Base-by-base conservation (phyloP, 768 basidiomycete genomes). In the Termitomyces sp. region DNA sequence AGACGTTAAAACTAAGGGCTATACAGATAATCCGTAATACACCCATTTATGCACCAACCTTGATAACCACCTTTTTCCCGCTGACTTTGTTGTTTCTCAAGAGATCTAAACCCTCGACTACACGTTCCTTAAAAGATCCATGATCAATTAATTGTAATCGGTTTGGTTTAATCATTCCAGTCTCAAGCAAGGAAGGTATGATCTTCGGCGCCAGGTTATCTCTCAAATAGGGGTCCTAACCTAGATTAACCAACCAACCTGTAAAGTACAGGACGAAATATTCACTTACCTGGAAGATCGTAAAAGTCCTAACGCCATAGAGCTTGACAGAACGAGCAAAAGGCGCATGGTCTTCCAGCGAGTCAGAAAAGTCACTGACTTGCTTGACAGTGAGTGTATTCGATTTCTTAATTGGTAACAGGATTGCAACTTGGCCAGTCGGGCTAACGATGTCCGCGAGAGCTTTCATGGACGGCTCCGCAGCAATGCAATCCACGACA, bases 61-160 rank as follows among this genome's bases (percentile, higher is more conserved):
- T 75, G 0, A 81, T 70, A 2, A 81, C 64, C 1, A 79, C 70
- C 55, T 81, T 83, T 66, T 80, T 77, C 23, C 79, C 79, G 39
- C 76, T 79, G 43, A 80, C 64, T 64, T 76, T 72, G 58, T 79
- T 79, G 34, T 75, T 70, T 48, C 78, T 72, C 42, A 82, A 56
- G 39, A 82, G 59, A 48, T 78, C 73, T 41, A 81, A 61, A 0
- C 76, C 81, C n/a, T 56, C 61, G 16, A 64, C 68, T 1, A 76
- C 73, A 25, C 80, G 69, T 30, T 78, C 73, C 52, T 72, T 69
- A 50, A 81, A 66, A 12, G 68, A 61, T 2, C 78, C 79, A 49
- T 77, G 61, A 45, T 78, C 73, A 35, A 79, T 35, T 28, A 82
- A 59, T 11, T 67, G 68, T 12, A 78, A 67, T 2, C 68, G 70